Conservation (phyloP, 2,329 filamentous ascomycete species). For the Didymosphaeria variabile region DNA sequence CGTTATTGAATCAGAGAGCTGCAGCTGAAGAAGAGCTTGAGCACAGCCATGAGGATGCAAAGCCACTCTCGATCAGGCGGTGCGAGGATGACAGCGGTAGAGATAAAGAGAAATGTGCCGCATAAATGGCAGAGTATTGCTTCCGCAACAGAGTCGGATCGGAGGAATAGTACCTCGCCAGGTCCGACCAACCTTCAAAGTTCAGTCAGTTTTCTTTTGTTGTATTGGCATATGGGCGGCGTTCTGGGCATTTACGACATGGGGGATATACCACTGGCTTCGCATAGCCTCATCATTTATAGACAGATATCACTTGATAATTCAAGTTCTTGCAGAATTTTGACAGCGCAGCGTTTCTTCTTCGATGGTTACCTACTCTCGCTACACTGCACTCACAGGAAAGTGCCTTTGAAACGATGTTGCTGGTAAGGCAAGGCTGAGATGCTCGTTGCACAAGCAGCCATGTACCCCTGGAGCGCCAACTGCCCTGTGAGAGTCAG, state of each 20-base stretch:
- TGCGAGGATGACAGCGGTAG: constrained; percentile 12
- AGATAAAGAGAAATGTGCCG: constrained; percentile 29
- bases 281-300: constrained; percentile 4
- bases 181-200: neutral
- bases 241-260: constrained; percentile 7
- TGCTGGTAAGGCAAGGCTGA: too few relatives aligned
- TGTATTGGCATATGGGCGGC: constrained; percentile 6
- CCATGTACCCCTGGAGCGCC: too few relatives aligned
- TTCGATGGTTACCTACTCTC: too few relatives aligned
- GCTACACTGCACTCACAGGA: too few relatives aligned
- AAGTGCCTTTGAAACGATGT: too few relatives aligned
- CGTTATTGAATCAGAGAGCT: constrained; percentile 77
- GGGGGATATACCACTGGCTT: constrained; percentile 10
- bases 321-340: neutral
- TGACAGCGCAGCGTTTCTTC: too few relatives aligned
- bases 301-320: neutral
- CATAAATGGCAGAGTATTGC: constrained; percentile 10
- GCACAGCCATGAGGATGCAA: constrained; percentile 18
- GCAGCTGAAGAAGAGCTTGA: constrained; percentile 63
- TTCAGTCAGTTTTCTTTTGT: constrained; percentile 7
- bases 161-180: neutral
- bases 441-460: too few relatives aligned
- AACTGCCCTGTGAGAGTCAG: too few relatives aligned
- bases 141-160: too few relatives aligned
- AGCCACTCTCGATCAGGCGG: constrained; percentile 8